Conservation (phyloP, 2,329 filamentous ascomycete genomes). For the Phyllosticta paracitricarpa region DNA sequence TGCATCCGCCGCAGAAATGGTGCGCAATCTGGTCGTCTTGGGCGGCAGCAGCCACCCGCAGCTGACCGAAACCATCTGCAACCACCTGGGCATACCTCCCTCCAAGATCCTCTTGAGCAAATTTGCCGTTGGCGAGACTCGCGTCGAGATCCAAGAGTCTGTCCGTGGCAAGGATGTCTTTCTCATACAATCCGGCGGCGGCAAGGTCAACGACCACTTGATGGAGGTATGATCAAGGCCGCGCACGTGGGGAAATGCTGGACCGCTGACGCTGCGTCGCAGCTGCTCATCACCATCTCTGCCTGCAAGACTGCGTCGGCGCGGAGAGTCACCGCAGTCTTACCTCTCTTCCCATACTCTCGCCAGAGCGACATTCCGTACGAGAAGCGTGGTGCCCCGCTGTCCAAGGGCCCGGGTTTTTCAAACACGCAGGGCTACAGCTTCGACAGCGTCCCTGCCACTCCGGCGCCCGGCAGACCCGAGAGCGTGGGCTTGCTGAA, state of each 20-base stretch:
- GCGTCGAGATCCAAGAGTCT: conserved; percentile 91
- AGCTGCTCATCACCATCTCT: conserved; percentile 90
- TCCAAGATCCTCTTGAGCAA: conserved; percentile 79
- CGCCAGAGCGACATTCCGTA: conserved; percentile 94
- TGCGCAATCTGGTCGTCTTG: conserved; percentile 88
- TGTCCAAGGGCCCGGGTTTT: conserved; percentile 54
- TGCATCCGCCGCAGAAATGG: conserved; percentile 47
- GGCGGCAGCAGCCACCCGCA: conserved; percentile 87
- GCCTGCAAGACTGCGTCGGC: conserved; percentile 94
- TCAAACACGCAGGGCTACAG: conserved; percentile 51
- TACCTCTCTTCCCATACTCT: conserved; percentile 94
- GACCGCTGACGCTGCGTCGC: conserved; percentile 6
- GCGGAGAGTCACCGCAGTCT: conserved; percentile 82
- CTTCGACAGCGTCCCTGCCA: conserved; percentile 85
- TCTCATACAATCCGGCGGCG: conserved; percentile 90
- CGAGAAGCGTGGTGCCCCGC: conserved; percentile 85
- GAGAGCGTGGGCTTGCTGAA: conserved; percentile 57
- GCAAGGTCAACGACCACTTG: conserved; percentile 89
- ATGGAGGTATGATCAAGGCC: conserved; percentile 49
- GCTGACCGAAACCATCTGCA: conserved; percentile 78
- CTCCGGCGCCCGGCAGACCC: conserved; percentile 63
- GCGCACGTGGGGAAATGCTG: conserved; percentile 4
- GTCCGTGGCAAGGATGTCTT: conserved; percentile 98
- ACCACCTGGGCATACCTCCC: conserved; percentile 74
- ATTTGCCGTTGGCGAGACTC: conserved; percentile 90